These are phyloP conservation scores for Fusarium sp. DNA, from an alignment of 2,329 filamentous ascomycete genomes.

Conservation along the genomic window DNA sequence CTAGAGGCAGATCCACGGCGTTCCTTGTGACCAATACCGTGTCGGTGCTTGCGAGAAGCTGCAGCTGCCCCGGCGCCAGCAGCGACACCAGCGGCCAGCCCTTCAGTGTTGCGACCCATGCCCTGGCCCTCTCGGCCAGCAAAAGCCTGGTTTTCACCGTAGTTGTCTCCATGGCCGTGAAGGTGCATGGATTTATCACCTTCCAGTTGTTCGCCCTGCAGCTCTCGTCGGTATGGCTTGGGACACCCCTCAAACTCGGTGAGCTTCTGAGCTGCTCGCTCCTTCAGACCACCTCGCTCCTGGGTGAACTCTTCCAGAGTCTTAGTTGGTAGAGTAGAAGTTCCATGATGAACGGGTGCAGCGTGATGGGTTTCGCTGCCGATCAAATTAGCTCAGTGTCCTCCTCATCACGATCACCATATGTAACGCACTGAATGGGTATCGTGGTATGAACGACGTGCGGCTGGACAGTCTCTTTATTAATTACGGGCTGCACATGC, in stretches of 20 bases:
- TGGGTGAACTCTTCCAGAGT: slow-evolving; percentile 69
- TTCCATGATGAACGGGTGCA: slow-evolving; percentile 70
- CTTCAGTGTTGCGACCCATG: slow-evolving; percentile 10
- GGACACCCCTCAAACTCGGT: slow-evolving; percentile 72
- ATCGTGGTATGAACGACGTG: slow-evolving; percentile 76
- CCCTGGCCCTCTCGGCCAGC: slow-evolving; percentile 9
- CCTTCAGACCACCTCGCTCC: slow-evolving; percentile 56
- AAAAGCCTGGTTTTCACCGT: slow-evolving; percentile 10
- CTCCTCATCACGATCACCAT: background rate
- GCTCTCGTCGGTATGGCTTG: slow-evolving; percentile 40
- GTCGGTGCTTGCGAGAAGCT: slow-evolving; percentile 23
- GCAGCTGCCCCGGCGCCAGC: slow-evolving; percentile 18
- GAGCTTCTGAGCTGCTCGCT: slow-evolving; percentile 61
- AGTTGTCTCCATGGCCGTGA: slow-evolving; percentile 21
- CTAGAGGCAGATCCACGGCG: slow-evolving; percentile 23
- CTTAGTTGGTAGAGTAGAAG: slow-evolving; percentile 71
- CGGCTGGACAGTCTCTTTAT: slow-evolving; percentile 75
- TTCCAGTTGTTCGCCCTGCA: slow-evolving; percentile 17
- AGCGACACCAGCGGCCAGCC: slow-evolving; percentile 13
- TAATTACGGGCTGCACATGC: slow-evolving; percentile 74
- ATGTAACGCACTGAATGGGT: slow-evolving; percentile 62
- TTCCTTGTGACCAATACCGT: slow-evolving; percentile 12
- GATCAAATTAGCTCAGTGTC: background rate
- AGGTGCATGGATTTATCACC: slow-evolving; percentile 32
- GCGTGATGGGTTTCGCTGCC: slow-evolving; percentile 71